Evolutionary conservation across 805 yeast species (phyloP), one percentile per base, ranked within the genome.

Genomic region (Zygoascus ofunaensis): DNA sequence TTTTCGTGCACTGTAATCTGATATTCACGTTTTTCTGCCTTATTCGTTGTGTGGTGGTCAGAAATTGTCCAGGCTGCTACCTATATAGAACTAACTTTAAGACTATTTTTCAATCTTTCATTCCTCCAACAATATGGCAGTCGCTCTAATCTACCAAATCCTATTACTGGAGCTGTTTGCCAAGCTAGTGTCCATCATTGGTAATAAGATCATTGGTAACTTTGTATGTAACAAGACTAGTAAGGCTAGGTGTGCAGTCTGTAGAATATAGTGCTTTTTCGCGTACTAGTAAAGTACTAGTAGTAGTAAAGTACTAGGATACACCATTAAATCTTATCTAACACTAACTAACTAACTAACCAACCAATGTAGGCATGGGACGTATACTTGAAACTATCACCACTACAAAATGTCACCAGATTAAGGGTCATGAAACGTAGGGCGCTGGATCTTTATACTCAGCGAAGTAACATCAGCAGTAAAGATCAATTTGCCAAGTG

Each of bases 401-500:
- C 70, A 7, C 64, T 69, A 46, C 52, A 60, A 12, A 49, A 57
- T 10, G 52, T 64, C 28, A 47, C 57, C 14, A 51, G 59, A 33
- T 55, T 72, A 21, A 55, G 59, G 14, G 45, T 50, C 2, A 55
- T 67, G 42, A 67, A 71, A 43, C 52, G 57, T 5, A 74, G 82
- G 49, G 73, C 79, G 41, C 58, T 61, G 14, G 60, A 64, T 17
- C 57, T 77, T 19, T 69, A 74, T 52, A 68, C 65, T 12, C 76
- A 79, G 53, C 73, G 87, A 49, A 68, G 76, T 24, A 50, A 70
- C 2, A 74, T 87, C 7, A 76, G 86, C 44, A 90, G 97, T 1
- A 96, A 90, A 62, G 97, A 92, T 60, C 80, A 92, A 56, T 92
- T 90, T 61, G 96, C 97, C 23, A 80, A 76, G 56, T 92, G 97